Evolutionary conservation across 768 basidiomycete genomes (phyloP), one percentile per base, ranked within the genome.

Genomic region (Daedaleopsis nitida): DNA sequence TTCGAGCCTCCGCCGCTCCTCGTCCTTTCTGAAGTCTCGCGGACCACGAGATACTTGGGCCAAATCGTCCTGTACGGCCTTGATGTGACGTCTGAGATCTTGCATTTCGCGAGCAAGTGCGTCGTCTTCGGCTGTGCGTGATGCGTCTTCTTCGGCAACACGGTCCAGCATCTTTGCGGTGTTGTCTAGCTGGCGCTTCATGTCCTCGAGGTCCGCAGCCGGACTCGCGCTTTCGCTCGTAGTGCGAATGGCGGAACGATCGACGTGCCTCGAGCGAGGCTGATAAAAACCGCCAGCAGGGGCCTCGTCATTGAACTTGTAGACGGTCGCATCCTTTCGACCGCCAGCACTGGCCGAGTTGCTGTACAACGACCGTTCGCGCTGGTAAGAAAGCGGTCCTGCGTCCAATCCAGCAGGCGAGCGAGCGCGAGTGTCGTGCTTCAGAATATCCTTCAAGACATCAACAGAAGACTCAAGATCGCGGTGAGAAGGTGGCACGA

Each of bases 381-480:
- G 88, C 23, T 86, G 75, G 55, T 80, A 80, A 0, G 90, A 91
- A 13, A 85, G 73, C 0, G 83, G 88, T 0, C 60, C 58, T 17
- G 74, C 60, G 60, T 88, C 86, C 17, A 77, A 49, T 21, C 72
- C 77, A 2, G 79, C 77, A 2, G 87, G 86, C 8, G 89, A 86
- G 16, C 85, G 86, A 8, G 87, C 81, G 43, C 93, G 89, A 13
- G 85, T 86, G 65, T 98, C 96, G 67, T 95, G 86, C 72, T 89
- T 87, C 58, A 99, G 84, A 9, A 98, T 82, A 65, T 89, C 88
- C 61, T 91, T 92, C 62, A 99, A 78, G 68, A 96, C 87, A 70
- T 93, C 87, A 59, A 98, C 96, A 0, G 94, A 96, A 42, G 83
- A 84, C 70, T 89, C 91, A 32, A 98, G 87, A 72, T 96, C 94